Percentiles rank a stretch among this genome's conserved stretches.
Evolutionary conservation across 2,329 filamentous ascomycete genomes (phyloP).

Genomic region (Neofusicoccum sp.): DNA sequence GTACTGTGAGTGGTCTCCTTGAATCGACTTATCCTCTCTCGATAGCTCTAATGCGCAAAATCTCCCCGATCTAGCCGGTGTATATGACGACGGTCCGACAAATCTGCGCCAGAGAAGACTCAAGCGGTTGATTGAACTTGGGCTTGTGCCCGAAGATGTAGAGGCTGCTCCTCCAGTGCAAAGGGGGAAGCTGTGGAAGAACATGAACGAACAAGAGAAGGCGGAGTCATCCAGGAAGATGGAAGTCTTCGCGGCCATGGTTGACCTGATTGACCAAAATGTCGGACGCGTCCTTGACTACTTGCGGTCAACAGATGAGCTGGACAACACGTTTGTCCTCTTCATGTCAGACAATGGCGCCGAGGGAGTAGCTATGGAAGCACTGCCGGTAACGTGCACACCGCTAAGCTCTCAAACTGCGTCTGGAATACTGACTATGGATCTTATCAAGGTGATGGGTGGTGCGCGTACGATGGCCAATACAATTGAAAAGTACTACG

Average conservation of each 20-base stretch:
- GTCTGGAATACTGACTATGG: no score
- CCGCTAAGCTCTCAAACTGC: no score
- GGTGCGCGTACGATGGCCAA: conserved; percentile 11
- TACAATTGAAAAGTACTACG: conserved; percentile 7
- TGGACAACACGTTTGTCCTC: conserved; percentile 18
- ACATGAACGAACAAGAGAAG: not conserved
- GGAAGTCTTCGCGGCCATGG: conserved; percentile 18
- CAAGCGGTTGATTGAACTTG: not conserved
- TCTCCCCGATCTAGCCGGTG: not conserved
- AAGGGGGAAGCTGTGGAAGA: not conserved
- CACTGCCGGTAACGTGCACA: not conserved
- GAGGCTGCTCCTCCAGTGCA: not conserved
- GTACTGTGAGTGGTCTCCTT: not conserved
- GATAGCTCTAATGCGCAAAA: no score
- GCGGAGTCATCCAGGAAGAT: conserved; percentile 12
- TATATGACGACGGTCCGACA: conserved; percentile 12
- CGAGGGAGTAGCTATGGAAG: conserved; percentile 15
- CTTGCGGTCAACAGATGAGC: conserved; percentile 5
- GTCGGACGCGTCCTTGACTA: not conserved
- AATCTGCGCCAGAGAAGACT: not conserved
- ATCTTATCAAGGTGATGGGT: not conserved
- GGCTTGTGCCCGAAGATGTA: conserved; percentile 12
- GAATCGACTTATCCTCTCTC: no score
- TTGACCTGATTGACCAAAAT: conserved; percentile 14
- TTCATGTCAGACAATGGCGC: conserved; percentile 19